These are phyloP conservation scores for Aspergillus indologenus DNA, from an alignment of 495 filamentous ascomycete species.

Conservation along the genomic window DNA sequence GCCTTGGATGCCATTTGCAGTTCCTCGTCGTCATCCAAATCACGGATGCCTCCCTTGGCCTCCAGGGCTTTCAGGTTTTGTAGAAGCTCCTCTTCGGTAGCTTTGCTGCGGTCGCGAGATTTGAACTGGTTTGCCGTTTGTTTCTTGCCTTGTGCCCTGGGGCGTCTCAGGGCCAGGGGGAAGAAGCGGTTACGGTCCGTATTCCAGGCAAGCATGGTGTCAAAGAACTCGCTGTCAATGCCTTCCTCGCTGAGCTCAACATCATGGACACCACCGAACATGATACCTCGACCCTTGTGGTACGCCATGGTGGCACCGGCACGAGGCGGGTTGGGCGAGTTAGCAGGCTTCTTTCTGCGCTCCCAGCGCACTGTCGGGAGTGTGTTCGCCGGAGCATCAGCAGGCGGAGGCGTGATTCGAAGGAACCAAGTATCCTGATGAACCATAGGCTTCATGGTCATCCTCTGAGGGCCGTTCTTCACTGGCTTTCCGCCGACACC, in stretches of 20 bases:
- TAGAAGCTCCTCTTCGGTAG: slow-evolving; percentile 86
- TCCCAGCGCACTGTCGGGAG: slow-evolving; percentile 83
- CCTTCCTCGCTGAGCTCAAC: slow-evolving; percentile 92
- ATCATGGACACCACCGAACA: slow-evolving; percentile 94
- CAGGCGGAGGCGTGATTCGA: slow-evolving; percentile 66
- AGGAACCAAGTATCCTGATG: slow-evolving; percentile 96
- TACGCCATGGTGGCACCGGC: slow-evolving; percentile 88
- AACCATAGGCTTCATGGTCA: slow-evolving; percentile 76
- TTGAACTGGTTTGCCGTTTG: slow-evolving; percentile 54
- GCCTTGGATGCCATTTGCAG: slow-evolving; percentile 35
- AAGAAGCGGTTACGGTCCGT: slow-evolving; percentile 94
- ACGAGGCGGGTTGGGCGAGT: slow-evolving; percentile 76
- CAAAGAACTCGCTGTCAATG: slow-evolving; percentile 95
- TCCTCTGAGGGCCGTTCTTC: slow-evolving; percentile 62
- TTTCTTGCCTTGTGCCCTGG: slow-evolving; percentile 59
- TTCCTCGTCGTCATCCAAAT: slow-evolving; percentile 54
- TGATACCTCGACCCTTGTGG: slow-evolving; percentile 87
- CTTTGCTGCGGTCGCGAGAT: slow-evolving; percentile 66
- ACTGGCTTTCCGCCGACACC: slow-evolving; percentile 50
- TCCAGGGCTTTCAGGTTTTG: slow-evolving; percentile 79
- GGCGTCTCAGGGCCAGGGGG: slow-evolving; percentile 69
- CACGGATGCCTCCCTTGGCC: slow-evolving; percentile 55
- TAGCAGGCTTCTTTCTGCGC: slow-evolving; percentile 84
- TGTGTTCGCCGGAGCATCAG: slow-evolving; percentile 58
- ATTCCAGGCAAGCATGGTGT: slow-evolving; percentile 84